phyloP scores from a whole-genome alignment of 306 rosid genomes.

The Quercus bicolor region DNA sequence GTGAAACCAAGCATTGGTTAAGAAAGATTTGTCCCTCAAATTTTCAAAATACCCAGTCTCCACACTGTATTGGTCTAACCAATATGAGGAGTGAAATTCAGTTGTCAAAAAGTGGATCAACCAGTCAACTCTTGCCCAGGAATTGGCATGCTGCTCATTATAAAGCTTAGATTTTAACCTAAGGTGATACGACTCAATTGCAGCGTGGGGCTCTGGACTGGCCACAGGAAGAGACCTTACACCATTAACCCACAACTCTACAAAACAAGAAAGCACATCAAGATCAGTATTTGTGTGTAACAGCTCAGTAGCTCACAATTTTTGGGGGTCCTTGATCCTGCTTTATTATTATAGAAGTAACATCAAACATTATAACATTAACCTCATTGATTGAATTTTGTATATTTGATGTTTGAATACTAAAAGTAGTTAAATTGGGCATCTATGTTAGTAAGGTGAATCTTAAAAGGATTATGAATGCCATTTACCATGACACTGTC shows the following conservation, averaged over 20 bases:
- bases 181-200: slow-evolving; percentile 65
- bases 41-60: slow-evolving; percentile 62
- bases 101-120: slow-evolving; percentile 63
- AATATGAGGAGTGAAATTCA: slow-evolving; percentile 57
- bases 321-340: slow-evolving; percentile 1
- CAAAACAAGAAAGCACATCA: slow-evolving; percentile 28
- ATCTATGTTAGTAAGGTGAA: neutral
- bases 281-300: slow-evolving; percentile 9
- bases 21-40: slow-evolving; percentile 44
- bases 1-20: slow-evolving; percentile 58
- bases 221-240: slow-evolving; percentile 56
- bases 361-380: neutral
- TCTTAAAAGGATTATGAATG: neutral
- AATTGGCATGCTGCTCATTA: slow-evolving; percentile 43
- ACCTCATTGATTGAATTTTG: neutral
- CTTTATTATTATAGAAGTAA: neutral
- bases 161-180: slow-evolving; percentile 59
- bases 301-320: neutral
- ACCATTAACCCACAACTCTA: slow-evolving; percentile 66
- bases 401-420: neutral
- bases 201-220: slow-evolving; percentile 61
- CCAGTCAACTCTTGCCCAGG: slow-evolving; percentile 69
- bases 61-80: slow-evolving; percentile 66
- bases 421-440: neutral
- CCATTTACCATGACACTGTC: neutral